Evolutionary conservation across 2,329 filamentous ascomycete species (phyloP).

Genomic region (Talaromyces islandicus): DNA sequence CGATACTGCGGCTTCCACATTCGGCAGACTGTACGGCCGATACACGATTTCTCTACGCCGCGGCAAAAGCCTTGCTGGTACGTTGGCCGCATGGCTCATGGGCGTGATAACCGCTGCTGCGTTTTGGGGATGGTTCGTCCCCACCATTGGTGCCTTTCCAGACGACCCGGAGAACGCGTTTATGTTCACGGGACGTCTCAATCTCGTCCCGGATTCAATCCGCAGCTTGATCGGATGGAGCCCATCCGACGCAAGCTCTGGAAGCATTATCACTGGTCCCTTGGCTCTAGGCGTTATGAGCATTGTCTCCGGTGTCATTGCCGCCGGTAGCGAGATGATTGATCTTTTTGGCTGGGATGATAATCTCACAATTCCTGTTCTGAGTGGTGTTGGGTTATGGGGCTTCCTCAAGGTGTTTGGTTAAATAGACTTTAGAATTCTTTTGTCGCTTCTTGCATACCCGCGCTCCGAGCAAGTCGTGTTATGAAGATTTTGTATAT

Average conservation of each 20-base stretch:
- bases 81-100: conserved; percentile 72
- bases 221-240: conserved; percentile 58
- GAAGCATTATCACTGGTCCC: conserved; percentile 59
- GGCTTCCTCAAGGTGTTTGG: conserved; percentile 83
- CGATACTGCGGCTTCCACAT: conserved; percentile 92
- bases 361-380: conserved; percentile 90
- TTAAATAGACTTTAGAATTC: neutral
- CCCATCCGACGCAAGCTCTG: conserved; percentile 38
- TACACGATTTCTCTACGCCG: conserved; percentile 80
- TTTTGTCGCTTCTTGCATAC: neutral
- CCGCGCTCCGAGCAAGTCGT: neutral
- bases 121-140: conserved; percentile 86
- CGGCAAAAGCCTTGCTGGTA: conserved; percentile 89
- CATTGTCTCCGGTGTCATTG: conserved; percentile 80
- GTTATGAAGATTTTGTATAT: neutral
- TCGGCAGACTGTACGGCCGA: conserved; percentile 81
- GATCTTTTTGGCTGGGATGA: conserved; percentile 95
- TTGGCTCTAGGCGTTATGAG: conserved; percentile 75
- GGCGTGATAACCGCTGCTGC: conserved; percentile 75
- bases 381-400: conserved; percentile 85
- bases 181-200: conserved; percentile 73
- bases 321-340: conserved; percentile 81
- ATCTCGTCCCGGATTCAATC: conserved; percentile 56
- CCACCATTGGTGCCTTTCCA: conserved; percentile 58
- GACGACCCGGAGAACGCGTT: conserved; percentile 66